Base-by-base conservation (phyloP, 2,329 filamentous ascomycete species). In the Ploettnerulaceae sp. region DNA sequence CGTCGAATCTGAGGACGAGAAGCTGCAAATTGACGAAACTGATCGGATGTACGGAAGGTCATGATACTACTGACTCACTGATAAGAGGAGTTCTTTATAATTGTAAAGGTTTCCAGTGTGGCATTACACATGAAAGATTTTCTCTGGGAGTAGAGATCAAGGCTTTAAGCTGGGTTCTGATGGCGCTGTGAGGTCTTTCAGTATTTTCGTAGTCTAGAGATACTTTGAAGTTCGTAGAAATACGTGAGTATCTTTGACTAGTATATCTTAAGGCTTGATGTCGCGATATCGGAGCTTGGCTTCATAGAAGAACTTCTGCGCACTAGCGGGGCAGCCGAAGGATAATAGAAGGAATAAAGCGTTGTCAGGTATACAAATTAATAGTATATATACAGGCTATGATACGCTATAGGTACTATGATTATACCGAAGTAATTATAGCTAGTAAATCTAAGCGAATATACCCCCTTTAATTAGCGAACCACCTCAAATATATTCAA, bases 351-450 rank as follows among this genome's bases (percentile, higher is more conserved):
- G 45, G 11, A 52, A 34, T 14, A 34, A 24, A 32, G 29, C 29
- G 17, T 32, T 32, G n/a, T 32, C 29, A 32, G 29, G 29, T 12
- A 32, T 31, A 22, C 28, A 51, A 29, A 31, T 49, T 35, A 14
- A 18, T 47, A 58, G 4, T 25, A 14, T 17, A 45, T 40, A 32
- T 32, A 14, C 26, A 62, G 35, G 36, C 59, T 54, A 40, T 41
- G 47, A 8, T 61, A 53, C 18, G 58, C 59, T 12, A 61, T 50
- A 15, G 59, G 59, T 29, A 31, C 37, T 53, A 60, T 58, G 29
- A 32, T 32, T 32, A 32, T 32, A 15, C 29, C 29, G 29, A 60
- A 35, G 21, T 52, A 56, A 32, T 49, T 53, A n/a, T n/a, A n/a
- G n/a, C n/a, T n/a, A n/a, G n/a, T n/a, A n/a, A n/a, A n/a, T n/a